Conservation (phyloP, 2,329 filamentous ascomycete genomes). For the Penicillium sp. region DNA sequence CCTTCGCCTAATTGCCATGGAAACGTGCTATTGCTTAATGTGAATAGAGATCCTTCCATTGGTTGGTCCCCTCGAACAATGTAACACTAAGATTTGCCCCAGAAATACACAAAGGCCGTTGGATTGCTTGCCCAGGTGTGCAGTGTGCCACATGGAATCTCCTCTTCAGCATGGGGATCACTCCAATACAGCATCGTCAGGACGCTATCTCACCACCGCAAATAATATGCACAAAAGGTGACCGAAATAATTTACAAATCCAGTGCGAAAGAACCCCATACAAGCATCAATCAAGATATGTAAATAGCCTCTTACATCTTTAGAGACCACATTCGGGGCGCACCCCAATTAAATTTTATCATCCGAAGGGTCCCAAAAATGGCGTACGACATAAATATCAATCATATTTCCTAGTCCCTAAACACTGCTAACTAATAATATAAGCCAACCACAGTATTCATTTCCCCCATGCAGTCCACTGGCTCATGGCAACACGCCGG, state of each 20-base stretch:
- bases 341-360: not conserved
- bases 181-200: not conserved
- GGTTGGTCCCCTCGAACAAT: not conserved
- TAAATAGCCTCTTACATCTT: too few relatives aligned
- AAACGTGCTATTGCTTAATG: not conserved
- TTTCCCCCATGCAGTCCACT: not conserved
- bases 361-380: too few relatives aligned
- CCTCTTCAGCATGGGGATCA: not conserved
- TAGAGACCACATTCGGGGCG: not conserved
- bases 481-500: not conserved
- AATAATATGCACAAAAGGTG: not conserved
- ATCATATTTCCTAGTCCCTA: not conserved
- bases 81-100: not conserved
- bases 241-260: not conserved
- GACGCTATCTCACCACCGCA: not conserved
- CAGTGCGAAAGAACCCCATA: rapidly evolving
- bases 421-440: too few relatives aligned
- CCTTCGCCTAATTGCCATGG: not conserved
- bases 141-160: too few relatives aligned
- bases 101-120: not conserved
- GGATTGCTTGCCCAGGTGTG: too few relatives aligned
- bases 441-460: not conserved
- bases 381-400: not conserved
- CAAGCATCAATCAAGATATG: too few relatives aligned
- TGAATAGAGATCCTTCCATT: too few relatives aligned